Evolutionary conservation across 257 asterid species (phyloP).

Genomic region (Forsythia suspensa): DNA sequence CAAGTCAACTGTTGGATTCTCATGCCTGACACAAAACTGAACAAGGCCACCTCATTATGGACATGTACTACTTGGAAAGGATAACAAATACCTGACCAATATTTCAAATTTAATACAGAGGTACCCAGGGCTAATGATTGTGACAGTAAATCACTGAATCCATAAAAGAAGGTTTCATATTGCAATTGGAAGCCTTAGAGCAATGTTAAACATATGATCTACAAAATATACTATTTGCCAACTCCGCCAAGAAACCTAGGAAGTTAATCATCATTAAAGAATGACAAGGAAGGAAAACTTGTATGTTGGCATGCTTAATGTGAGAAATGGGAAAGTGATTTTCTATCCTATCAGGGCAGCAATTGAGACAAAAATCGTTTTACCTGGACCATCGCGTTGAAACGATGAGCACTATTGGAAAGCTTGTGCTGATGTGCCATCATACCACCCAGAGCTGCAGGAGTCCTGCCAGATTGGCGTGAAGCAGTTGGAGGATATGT

Average conservation of each 20-base stretch:
- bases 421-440: slow-evolving; percentile 72
- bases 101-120: background rate
- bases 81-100: background rate
- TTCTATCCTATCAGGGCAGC: background rate
- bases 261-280: background rate
- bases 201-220: background rate
- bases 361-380: slow-evolving; percentile 18
- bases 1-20: slow-evolving; percentile 13
- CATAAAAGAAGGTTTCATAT: background rate
- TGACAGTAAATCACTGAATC: background rate
- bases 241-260: background rate
- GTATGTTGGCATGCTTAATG: background rate
- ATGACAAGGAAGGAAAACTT: background rate
- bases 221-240: background rate
- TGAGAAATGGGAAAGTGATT: slow-evolving; percentile 12
- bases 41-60: background rate
- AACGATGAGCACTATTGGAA: slow-evolving; percentile 96
- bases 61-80: background rate
- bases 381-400: slow-evolving; percentile 95
- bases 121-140: background rate
- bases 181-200: background rate
- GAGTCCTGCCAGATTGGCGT: slow-evolving; percentile 67
- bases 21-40: background rate
- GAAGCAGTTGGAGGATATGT: slow-evolving; percentile 66
- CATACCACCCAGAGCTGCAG: slow-evolving; percentile 45